Evolutionary conservation across 1,284 basidiomycete species (phyloP).

Genomic region (Agaricales sp.): DNA sequence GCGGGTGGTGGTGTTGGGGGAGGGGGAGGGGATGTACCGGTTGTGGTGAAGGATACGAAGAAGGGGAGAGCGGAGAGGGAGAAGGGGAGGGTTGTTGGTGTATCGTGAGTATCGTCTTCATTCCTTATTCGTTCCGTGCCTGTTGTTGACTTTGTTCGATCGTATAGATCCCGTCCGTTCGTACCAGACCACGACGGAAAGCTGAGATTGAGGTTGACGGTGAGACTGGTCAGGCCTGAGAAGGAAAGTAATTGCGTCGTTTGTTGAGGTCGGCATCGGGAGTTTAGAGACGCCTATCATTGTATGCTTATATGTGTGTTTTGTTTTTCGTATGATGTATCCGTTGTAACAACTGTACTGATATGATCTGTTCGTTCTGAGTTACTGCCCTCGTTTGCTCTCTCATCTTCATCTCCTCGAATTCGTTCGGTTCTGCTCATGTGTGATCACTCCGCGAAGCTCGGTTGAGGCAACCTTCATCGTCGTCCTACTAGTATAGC

Average conservation of each 20-base stretch:
- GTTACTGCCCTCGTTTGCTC: too few relatives aligned
- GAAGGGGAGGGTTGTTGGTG: background rate
- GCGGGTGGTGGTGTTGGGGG: background rate
- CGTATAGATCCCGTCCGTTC: background rate
- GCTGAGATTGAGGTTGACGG: background rate
- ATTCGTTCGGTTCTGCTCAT: too few relatives aligned
- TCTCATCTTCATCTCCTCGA: too few relatives aligned
- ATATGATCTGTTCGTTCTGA: too few relatives aligned
- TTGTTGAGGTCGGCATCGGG: too few relatives aligned
- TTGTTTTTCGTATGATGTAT: too few relatives aligned
- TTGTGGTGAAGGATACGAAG: slow-evolving; percentile 2
- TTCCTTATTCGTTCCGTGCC: background rate
- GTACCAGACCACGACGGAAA: background rate
- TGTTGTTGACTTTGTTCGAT: background rate
- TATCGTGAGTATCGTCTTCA: background rate
- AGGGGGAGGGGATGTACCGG: background rate
- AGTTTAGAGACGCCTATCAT: too few relatives aligned
- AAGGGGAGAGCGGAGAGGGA: slow-evolving; percentile 1
- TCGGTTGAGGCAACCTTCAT: too few relatives aligned
- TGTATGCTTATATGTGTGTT: too few relatives aligned
- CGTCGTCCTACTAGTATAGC: too few relatives aligned
- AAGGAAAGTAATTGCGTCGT: background rate
- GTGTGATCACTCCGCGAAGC: too few relatives aligned
- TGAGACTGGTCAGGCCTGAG: background rate
- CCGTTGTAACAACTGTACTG: too few relatives aligned